phyloP scores from a whole-genome alignment of 1,139 yeast genomes.

The Hansenula lynferdii region DNA sequence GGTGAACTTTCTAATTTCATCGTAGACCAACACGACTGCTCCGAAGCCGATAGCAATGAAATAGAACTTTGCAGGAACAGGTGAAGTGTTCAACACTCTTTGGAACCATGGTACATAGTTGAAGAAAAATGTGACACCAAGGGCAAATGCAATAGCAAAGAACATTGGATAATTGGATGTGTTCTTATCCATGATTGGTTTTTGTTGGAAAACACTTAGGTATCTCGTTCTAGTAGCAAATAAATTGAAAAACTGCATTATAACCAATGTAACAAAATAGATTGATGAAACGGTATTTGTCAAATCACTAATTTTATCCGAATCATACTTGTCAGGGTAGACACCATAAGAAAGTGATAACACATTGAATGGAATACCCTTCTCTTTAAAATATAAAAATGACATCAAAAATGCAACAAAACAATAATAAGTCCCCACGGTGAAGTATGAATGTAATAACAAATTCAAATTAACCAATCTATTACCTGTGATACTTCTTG shows the following conservation, averaged over 20 bases:
- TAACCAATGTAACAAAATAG: constrained; percentile 45
- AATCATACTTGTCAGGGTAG: constrained; percentile 25
- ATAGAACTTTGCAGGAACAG: constrained; percentile 44
- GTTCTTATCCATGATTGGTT: constrained; percentile 29
- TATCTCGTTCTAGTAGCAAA: constrained; percentile 42
- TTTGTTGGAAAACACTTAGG: constrained; percentile 39
- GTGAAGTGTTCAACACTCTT: constrained; percentile 31
- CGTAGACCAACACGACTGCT: constrained; percentile 31
- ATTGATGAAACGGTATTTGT: constrained; percentile 39
- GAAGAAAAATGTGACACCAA: constrained; percentile 40
- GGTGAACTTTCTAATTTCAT: constrained; percentile 38
- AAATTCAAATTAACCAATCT: constrained; percentile 39
- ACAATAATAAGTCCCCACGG: constrained; percentile 38
- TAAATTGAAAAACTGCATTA: constrained; percentile 45
- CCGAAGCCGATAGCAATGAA: constrained; percentile 47
- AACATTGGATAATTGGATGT: constrained; percentile 28
- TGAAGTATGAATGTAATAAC: constrained; percentile 39
- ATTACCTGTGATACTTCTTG: constrained; percentile 40
- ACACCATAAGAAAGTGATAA: constrained; percentile 37
- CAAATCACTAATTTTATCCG: constrained; percentile 23
- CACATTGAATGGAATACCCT: constrained; percentile 34
- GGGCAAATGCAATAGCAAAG: constrained; percentile 34
- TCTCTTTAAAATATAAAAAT: constrained; percentile 36
- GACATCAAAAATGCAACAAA: constrained; percentile 40
- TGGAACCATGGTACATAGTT: constrained; percentile 43